A percentile compares a stretch with the other conserved stretches of the same genome.
phyloP scores from a whole-genome alignment of 2,329 filamentous ascomycete species.

The Monilinia laxa region DNA sequence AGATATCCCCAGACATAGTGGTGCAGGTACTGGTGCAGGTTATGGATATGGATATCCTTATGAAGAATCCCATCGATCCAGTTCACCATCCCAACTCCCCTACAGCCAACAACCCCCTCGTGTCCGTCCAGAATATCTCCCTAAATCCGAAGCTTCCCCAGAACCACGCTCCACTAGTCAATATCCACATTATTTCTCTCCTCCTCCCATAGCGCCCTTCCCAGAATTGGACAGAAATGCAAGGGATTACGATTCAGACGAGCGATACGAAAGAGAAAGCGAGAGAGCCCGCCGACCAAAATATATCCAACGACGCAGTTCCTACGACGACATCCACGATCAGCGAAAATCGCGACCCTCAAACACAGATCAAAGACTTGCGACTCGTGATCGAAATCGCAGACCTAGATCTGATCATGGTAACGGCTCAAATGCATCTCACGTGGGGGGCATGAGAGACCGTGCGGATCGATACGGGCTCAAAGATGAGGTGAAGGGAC shows the following conservation, averaged over 20 bases:
- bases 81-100: not conserved
- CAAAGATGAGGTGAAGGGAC: slow-evolving; percentile 32
- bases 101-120: slow-evolving; percentile 22
- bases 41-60: slow-evolving; percentile 8
- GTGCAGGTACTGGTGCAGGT: not conserved
- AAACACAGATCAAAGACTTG: not conserved
- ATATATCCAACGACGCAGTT: slow-evolving; percentile 2
- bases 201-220: slow-evolving; percentile 1
- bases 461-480: slow-evolving; percentile 11
- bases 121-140: slow-evolving; percentile 19
- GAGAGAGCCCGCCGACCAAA: not conserved
- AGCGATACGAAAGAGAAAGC: not conserved
- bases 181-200: slow-evolving; percentile 5
- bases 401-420: not conserved
- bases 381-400: not conserved
- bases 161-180: not conserved
- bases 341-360: not conserved
- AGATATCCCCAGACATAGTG: slow-evolving; percentile 21
- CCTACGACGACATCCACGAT: slow-evolving; percentile 15
- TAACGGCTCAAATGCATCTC: not conserved
- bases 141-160: not conserved
- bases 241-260: not conserved
- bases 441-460: not conserved
- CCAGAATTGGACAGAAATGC: not conserved
- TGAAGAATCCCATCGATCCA: slow-evolving; percentile 8